These are phyloP conservation scores for Aspergillus avenaceus DNA, from an alignment of 495 filamentous ascomycete species.

Conservation along the genomic window DNA sequence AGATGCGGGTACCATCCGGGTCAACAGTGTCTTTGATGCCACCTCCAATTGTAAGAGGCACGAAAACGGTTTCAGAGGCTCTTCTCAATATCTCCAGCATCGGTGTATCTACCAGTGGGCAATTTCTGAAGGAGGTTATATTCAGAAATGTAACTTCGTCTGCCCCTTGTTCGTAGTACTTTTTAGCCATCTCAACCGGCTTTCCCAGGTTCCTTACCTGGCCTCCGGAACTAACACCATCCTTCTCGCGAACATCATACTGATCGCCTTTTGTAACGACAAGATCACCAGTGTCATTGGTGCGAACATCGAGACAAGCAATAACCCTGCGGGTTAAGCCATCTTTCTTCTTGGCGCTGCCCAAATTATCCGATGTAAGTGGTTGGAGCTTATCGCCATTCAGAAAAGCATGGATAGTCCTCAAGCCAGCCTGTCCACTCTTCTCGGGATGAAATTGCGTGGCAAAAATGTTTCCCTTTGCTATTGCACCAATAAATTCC, in stretches of 20 bases:
- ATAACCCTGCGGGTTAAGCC: conserved; percentile 88
- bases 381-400: conserved; percentile 53
- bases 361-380: conserved; percentile 27
- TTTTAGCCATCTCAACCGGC: conserved; percentile 88
- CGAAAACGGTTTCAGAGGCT: conserved; percentile 90
- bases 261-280: conserved; percentile 99
- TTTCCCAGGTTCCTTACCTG: conserved; percentile 91
- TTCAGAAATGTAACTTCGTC: conserved; percentile 97
- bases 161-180: conserved; percentile 94
- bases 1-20: conserved; percentile 78
- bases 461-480: conserved; percentile 76
- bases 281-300: conserved; percentile 93
- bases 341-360: conserved; percentile 34
- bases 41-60: conserved; percentile 93
- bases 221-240: conserved; percentile 50
- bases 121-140: conserved; percentile 96
- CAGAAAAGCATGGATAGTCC: conserved; percentile 81
- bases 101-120: conserved; percentile 81
- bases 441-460: conserved; percentile 99
- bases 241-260: conserved; percentile 98
- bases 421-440: conserved; percentile 81
- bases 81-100: conserved; percentile 91
- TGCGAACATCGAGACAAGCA: conserved; percentile 90
- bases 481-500: conserved; percentile 87
- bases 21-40: conserved; percentile 91